These are phyloP conservation scores for Aureobasidium sp. DNA, from an alignment of 2,329 filamentous ascomycete genomes.

Conservation along the genomic window DNA sequence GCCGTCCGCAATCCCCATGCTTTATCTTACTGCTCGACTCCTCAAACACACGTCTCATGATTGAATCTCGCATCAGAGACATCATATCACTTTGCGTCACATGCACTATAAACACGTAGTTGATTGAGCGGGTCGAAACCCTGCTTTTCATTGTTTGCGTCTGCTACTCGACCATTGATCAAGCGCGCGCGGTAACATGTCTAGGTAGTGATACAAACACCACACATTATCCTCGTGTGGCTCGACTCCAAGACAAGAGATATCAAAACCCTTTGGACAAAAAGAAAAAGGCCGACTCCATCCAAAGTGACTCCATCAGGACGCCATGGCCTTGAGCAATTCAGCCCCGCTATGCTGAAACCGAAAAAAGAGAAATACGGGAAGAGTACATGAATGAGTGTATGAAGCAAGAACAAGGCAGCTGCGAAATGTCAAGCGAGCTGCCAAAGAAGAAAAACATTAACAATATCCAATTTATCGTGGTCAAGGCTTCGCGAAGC, in stretches of 20 bases:
- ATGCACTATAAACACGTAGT: not conserved
- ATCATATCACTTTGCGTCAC: not conserved
- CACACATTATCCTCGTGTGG: conserved; percentile 12
- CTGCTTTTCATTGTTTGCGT: conserved; percentile 9
- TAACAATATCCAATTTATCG: conserved; percentile 13
- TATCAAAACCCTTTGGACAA: conserved; percentile 3
- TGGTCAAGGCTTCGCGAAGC: not conserved
- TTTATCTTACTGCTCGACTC: conserved; percentile 2
- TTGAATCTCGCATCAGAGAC: not conserved
- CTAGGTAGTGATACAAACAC: conserved; percentile 17
- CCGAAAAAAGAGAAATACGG: not conserved
- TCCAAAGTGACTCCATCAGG: not conserved
- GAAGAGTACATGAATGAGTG: conserved; percentile 8
- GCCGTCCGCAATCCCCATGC: not conserved
- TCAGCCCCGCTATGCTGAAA: conserved; percentile 15
- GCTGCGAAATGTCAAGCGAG: not conserved
- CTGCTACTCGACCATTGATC: conserved; percentile 10
- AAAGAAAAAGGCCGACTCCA: not conserved
- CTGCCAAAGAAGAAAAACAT: conserved; percentile 9
- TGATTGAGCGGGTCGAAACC: not conserved
- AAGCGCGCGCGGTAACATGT: conserved; percentile 12
- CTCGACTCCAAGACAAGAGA: not conserved
- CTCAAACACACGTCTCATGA: not conserved
- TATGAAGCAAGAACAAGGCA: not conserved
- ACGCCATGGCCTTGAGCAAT: conserved; percentile 2